Base-by-base conservation (phyloP, 768 basidiomycete species). In the Lactarius hatsudake region DNA sequence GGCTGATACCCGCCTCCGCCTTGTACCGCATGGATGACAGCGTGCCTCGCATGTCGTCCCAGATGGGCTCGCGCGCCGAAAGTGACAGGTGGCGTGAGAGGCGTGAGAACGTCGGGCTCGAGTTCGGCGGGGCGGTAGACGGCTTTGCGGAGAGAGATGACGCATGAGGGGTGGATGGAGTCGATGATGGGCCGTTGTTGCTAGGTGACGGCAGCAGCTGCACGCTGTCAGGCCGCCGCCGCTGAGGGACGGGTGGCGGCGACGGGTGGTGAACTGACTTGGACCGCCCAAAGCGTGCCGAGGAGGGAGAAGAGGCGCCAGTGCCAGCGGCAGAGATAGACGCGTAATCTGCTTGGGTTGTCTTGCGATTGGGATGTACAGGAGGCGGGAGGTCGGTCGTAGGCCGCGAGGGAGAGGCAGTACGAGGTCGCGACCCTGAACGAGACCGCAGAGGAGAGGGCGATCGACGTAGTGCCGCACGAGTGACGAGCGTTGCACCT, bases 1-100 rank as follows among this genome's bases (percentile, higher is more conserved):
- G 78, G 67, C 81, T 85, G 38, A 90, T 71, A 20, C 87, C 88
- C 23, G 88, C 89, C 74, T 90, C 88, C 0, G 87, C 88, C 75
- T 90, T 90, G 75, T 84, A 90, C 67, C 86, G 77, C 30, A 86
- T 88, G 36, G 83, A 83, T 8, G 67, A 68, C 28, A 68, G 23
- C 42, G 62, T 64, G 42, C 30, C 67, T 13, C 67, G 62, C 67
- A 68, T 56, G 53, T 68, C 67, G 64, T 89, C 87, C 30, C 89
- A 73, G 38, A 36, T 12, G 8, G 79, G 77, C 40, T 71, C 63
- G 62, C 67, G 64, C 18, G 71, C 59, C 10, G 75, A 76, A 57
- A 81, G 76, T 17, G 81, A 82, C 40, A 78, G 66, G 63, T 80
- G 81, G 6, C 81, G 79, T 1, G 78, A 75, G 55, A 81, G 71